Evolutionary conservation across 164 flowering plant genomes (phyloP).

Genomic region (Magnolia changhungtana): DNA sequence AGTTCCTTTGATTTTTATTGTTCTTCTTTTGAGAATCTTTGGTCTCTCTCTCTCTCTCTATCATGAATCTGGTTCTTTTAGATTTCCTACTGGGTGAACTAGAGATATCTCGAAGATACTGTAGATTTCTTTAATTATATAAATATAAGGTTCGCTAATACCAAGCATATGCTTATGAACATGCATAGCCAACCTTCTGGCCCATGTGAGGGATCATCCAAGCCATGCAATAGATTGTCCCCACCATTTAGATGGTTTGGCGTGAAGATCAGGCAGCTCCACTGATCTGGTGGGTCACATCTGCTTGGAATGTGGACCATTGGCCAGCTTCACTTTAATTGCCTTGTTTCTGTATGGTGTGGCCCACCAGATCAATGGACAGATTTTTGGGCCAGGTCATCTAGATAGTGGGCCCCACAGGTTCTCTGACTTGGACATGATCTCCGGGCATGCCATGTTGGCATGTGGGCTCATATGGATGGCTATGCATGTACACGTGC

Average conservation of each 20-base stretch:
- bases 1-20: not conserved
- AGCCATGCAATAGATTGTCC: not conserved
- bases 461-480: too few species aligned
- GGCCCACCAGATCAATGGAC: too few species aligned
- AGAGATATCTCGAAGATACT: not conserved
- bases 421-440: too few species aligned
- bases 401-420: too few species aligned
- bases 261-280: not conserved
- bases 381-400: too few species aligned
- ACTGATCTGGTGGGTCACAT: not conserved
- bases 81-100: not conserved
- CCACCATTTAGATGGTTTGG: not conserved
- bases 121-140: not conserved
- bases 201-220: not conserved
- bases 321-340: too few species aligned
- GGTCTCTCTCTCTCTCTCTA: not conserved
- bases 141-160: not conserved
- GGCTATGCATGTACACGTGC: too few species aligned
- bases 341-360: too few species aligned
- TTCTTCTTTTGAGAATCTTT: not conserved
- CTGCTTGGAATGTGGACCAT: not conserved
- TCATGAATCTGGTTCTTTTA: conserved; percentile 2
- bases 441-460: too few species aligned
- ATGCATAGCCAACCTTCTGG: not conserved
- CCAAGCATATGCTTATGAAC: not conserved